A percentile compares a stretch with the other conserved stretches of the same genome.
Evolutionary conservation across 2,329 filamentous ascomycete genomes (phyloP).

Genomic region (Diaporthe sp.): DNA sequence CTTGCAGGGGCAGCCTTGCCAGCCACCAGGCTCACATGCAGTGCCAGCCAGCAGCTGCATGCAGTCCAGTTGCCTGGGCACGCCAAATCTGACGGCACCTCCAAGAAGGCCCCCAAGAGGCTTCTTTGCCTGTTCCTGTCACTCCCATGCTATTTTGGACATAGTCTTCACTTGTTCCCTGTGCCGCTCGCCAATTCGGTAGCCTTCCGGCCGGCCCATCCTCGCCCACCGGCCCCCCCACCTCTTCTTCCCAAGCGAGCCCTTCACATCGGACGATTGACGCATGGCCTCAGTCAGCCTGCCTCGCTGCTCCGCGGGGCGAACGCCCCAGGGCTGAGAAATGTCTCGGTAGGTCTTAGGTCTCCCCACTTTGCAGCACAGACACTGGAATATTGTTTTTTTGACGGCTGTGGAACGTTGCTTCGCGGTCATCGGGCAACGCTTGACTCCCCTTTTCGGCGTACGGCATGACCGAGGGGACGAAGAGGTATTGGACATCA

Average conservation of each 20-base stretch:
- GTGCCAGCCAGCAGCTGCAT: constrained; percentile 6
- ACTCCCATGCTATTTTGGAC: constrained; percentile 16
- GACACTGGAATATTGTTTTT: not conserved
- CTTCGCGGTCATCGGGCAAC: constrained; percentile 4
- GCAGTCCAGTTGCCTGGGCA: constrained; percentile 8
- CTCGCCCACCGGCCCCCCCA: not conserved
- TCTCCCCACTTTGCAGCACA: too few species aligned
- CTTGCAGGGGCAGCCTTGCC: constrained; percentile 21
- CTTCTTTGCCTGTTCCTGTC: constrained; percentile 28
- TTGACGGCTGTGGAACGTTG: not conserved
- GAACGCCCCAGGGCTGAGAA: constrained; percentile 4
- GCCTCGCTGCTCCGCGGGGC: constrained; percentile 2
- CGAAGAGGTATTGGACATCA: not conserved
- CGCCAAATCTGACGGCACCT: constrained; percentile 22
- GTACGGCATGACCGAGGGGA: not conserved
- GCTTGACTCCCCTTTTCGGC: not conserved
- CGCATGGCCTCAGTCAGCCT: constrained; percentile 25
- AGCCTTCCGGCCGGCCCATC: constrained; percentile 17
- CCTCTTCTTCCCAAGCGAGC: not conserved
- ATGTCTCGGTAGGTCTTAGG: not conserved
- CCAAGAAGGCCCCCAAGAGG: constrained; percentile 19
- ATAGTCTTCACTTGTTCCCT: not conserved
- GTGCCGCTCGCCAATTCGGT: constrained; percentile 1
- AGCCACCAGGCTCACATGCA: constrained; percentile 18
- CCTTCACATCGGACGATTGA: constrained; percentile 16